Conservation (phyloP, 2,329 filamentous ascomycete genomes). For the Chaetothyriales sp. region DNA sequence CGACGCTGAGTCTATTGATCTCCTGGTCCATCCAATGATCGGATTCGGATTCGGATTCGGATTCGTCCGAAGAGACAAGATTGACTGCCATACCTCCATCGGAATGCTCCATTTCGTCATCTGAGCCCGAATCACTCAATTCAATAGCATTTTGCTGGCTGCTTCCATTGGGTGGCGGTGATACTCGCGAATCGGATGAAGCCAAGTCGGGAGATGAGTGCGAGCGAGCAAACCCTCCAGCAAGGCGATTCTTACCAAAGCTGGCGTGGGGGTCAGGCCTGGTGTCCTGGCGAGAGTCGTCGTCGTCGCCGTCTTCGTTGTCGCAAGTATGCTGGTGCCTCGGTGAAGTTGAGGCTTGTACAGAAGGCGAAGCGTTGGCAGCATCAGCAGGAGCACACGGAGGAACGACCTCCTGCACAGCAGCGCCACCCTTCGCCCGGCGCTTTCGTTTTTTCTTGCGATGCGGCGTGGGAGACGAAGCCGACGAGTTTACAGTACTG, state of each 20-base stretch:
- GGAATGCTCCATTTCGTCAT: conserved; percentile 2
- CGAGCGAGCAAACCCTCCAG: conserved; percentile 8
- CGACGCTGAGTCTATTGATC: not conserved
- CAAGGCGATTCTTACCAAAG: conserved; percentile 16
- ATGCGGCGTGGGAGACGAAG: not conserved
- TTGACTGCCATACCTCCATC: not conserved
- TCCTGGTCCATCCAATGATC: not conserved
- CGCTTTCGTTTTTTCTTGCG: not conserved
- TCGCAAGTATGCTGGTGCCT: too few relatives aligned
- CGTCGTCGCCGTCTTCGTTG: too few relatives aligned
- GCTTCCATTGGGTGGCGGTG: conserved; percentile 3
- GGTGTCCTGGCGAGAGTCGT: too few relatives aligned
- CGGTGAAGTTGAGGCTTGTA: not conserved
- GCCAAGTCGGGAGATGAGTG: not conserved
- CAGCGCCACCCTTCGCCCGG: not conserved
- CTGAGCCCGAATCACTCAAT: not conserved
- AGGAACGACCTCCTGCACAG: not conserved
- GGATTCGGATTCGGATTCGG: not conserved
- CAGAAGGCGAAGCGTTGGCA: too few relatives aligned
- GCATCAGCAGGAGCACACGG: not conserved
- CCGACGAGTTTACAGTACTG: not conserved
- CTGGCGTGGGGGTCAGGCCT: not conserved
- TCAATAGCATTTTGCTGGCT: conserved; percentile 2
- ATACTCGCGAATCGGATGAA: conserved; percentile 4
- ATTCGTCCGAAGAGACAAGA: not conserved